Evolutionary conservation across 352 stramenopile genomes (phyloP).

Genomic region (Phytophthora pini): DNA sequence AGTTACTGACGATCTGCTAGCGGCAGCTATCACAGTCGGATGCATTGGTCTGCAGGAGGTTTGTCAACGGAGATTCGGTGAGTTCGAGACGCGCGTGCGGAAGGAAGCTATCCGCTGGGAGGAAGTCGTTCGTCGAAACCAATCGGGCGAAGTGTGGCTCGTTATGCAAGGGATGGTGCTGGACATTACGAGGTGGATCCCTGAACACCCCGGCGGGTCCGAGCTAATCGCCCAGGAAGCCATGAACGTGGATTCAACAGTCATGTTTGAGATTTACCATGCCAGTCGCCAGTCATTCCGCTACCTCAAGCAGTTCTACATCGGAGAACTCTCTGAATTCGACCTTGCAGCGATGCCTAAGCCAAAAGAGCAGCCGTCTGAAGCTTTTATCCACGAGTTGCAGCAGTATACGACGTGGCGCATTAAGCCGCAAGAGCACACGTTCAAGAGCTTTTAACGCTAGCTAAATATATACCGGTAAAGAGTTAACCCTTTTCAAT

Average conservation of each 20-base stretch:
- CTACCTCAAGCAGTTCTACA: slow-evolving; percentile 93
- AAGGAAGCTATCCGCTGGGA: slow-evolving; percentile 83
- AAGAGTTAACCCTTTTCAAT: no score
- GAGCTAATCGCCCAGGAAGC: slow-evolving; percentile 87
- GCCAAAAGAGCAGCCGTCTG: slow-evolving; percentile 56
- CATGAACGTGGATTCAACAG: slow-evolving; percentile 87
- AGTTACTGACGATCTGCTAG: slow-evolving; percentile 75
- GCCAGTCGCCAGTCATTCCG: slow-evolving; percentile 91
- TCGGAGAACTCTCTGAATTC: slow-evolving; percentile 79
- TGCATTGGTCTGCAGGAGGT: slow-evolving; percentile 82
- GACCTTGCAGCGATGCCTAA: slow-evolving; percentile 65
- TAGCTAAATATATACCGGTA: slow-evolving; percentile 12
- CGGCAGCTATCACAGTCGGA: slow-evolving; percentile 69
- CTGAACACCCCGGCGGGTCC: slow-evolving; percentile 85
- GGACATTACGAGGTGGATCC: slow-evolving; percentile 90
- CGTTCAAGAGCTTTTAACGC: slow-evolving; percentile 80
- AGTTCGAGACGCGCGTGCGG: slow-evolving; percentile 85
- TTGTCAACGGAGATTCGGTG: slow-evolving; percentile 70
- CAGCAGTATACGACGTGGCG: slow-evolving; percentile 84
- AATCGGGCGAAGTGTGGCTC: slow-evolving; percentile 78
- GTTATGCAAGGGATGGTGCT: slow-evolving; percentile 92
- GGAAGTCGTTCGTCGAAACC: slow-evolving; percentile 81
- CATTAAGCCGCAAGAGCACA: slow-evolving; percentile 64
- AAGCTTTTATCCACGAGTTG: slow-evolving; percentile 79
- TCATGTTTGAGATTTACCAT: slow-evolving; percentile 94